Conservation (phyloP, 306 rosid species). For the Citrullus amarus region DNA sequence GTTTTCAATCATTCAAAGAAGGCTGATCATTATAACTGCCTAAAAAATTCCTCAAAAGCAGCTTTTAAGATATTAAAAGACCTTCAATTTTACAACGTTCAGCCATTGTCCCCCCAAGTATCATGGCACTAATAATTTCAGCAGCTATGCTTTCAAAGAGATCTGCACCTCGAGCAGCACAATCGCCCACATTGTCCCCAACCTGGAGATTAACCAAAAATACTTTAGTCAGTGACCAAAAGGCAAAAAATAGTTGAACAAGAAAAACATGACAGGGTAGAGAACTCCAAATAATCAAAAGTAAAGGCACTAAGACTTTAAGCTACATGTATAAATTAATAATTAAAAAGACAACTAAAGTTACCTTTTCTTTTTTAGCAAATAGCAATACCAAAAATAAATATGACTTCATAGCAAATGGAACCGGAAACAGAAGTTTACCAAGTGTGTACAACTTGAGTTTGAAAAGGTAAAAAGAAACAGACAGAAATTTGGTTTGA, state of each 20-base stretch:
- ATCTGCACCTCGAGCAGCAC: constrained; percentile 99
- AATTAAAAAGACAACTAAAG: not conserved
- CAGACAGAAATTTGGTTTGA: too few species aligned
- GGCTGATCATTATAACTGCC: not conserved
- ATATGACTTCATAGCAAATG: not conserved
- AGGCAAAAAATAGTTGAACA: not conserved
- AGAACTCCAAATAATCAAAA: not conserved
- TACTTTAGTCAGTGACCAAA: not conserved
- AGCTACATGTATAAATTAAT: not conserved
- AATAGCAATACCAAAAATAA: not conserved
- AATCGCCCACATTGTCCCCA: constrained; percentile 98
- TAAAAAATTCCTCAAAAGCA: not conserved
- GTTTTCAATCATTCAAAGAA: not conserved
- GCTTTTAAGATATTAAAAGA: not conserved
- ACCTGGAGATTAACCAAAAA: constrained; percentile 37
- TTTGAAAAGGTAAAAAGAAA: not conserved
- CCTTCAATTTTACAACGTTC: constrained; percentile 88
- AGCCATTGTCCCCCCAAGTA: constrained; percentile 98
- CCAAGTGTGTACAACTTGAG: too few species aligned
- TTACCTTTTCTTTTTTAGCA: not conserved
- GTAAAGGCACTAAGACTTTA: not conserved
- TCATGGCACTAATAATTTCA: constrained; percentile 98
- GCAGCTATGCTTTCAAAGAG: constrained; percentile 99
- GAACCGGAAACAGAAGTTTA: not conserved
- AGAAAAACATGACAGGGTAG: not conserved